Conservation (phyloP, 2,329 filamentous ascomycete species). For the Diaporthe caulivora region DNA sequence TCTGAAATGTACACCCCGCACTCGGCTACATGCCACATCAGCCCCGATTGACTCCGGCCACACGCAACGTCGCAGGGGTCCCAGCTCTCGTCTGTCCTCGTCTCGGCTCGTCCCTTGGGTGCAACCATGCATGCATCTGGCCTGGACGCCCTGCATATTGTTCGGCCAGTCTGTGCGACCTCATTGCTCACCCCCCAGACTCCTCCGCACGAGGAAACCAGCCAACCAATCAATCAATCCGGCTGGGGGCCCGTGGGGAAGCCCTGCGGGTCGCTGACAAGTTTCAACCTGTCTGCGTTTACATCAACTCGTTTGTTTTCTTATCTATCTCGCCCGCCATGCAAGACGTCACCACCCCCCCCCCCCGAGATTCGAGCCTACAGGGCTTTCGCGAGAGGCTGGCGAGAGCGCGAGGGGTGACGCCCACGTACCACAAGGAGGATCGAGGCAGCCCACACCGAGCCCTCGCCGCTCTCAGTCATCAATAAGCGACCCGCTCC, state of each 20-base stretch:
- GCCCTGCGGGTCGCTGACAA: neutral
- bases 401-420: neutral
- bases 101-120: constrained; percentile 36
- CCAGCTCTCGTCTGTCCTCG: neutral
- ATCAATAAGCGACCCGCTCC: neutral
- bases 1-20: too few relatives aligned
- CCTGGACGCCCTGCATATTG: neutral
- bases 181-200: neutral
- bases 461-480: neutral
- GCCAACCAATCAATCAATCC: neutral
- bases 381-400: neutral
- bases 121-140: neutral
- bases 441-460: neutral
- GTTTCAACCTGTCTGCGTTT: neutral
- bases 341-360: too few relatives aligned
- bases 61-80: neutral
- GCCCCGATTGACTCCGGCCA: neutral
- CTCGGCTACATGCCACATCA: too few relatives aligned
- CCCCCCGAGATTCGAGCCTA: neutral
- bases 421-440: constrained; percentile 11
- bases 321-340: neutral
- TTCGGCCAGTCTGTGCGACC: neutral
- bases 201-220: neutral
- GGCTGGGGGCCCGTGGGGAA: neutral
- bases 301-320: neutral